A percentile compares a stretch with the other conserved stretches of the same genome.
These are phyloP conservation scores for Oryza punctata DNA, from an alignment of 176 grass and related monocot species.

Conservation along the genomic window DNA sequence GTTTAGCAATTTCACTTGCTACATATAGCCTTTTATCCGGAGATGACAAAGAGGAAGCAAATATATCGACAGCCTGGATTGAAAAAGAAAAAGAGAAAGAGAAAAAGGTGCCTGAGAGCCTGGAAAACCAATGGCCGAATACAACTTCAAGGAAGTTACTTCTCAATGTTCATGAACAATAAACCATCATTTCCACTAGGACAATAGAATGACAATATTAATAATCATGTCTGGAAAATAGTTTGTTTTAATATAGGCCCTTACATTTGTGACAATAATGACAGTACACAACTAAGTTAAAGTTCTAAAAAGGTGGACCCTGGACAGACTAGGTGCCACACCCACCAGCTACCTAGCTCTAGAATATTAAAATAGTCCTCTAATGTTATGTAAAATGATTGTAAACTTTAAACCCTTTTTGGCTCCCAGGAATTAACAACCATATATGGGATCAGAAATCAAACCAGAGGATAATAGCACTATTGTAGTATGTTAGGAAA, in stretches of 20 bases:
- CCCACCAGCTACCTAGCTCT: not conserved
- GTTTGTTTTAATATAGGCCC: constrained; percentile 14
- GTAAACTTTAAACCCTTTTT: not conserved
- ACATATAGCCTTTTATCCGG: constrained; percentile 57
- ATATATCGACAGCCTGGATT: constrained; percentile 80
- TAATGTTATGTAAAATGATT: constrained; percentile 3
- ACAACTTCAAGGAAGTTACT: not conserved
- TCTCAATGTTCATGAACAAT: constrained; percentile 20
- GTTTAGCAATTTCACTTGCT: constrained; percentile 72
- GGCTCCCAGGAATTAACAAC: not conserved
- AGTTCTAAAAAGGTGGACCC: not conserved
- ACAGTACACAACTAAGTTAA: not conserved
- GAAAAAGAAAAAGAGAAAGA: not conserved
- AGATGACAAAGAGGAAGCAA: constrained; percentile 66
- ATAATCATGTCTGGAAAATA: not conserved
- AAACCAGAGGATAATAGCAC: not conserved
- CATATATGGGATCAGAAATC: not conserved
- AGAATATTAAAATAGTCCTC: not conserved
- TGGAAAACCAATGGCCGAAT: not conserved
- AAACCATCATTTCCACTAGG: constrained; percentile 7
- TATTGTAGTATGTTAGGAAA: not conserved
- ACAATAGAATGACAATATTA: constrained; percentile 14
- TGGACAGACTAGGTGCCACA: not conserved
- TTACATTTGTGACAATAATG: not conserved
- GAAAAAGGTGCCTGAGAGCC: constrained; percentile 15